phyloP scores from a whole-genome alignment of 345 rosid species.

The Gossypium thurberi region DNA sequence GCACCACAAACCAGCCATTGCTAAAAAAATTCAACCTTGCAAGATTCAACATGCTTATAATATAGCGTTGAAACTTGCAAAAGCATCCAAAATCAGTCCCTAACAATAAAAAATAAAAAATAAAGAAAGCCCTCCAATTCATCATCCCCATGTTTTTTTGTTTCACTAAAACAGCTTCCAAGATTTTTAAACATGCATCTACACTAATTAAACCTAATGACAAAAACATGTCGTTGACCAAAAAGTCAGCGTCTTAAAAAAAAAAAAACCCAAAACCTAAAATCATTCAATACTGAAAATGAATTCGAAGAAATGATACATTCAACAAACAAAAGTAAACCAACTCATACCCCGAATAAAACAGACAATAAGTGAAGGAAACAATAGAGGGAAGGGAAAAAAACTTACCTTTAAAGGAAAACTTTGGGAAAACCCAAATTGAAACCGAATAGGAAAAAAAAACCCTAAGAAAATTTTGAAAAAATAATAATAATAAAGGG shows the following conservation, averaged over 20 bases:
- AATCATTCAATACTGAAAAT: not conserved
- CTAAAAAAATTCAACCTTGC: constrained; percentile 1
- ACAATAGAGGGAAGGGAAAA: too few relatives aligned
- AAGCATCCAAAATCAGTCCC: not conserved
- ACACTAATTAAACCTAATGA: not conserved
- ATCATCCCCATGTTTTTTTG: not conserved
- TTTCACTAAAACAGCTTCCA: not conserved
- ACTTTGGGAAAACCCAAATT: not conserved
- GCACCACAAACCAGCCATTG: not conserved
- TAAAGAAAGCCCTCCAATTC: not conserved
- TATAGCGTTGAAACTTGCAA: not conserved
- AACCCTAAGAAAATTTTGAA: not conserved
- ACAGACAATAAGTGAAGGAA: not conserved
- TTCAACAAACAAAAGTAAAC: constrained; percentile 2
- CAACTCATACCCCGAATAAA: not conserved
- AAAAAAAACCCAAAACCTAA: not conserved
- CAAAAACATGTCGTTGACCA: not conserved
- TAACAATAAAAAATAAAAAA: not conserved
- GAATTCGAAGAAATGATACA: not conserved
- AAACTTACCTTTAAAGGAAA: constrained; percentile 3
- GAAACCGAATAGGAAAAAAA: not conserved
- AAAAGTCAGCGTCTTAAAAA: not conserved
- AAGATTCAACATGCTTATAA: not conserved
- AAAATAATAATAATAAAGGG: not conserved
- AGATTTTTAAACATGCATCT: not conserved